Percentiles rank a stretch among this genome's conserved stretches.
Conservation (phyloP, 805 yeast genomes). For the Cyberlindnera misumaiensis region DNA sequence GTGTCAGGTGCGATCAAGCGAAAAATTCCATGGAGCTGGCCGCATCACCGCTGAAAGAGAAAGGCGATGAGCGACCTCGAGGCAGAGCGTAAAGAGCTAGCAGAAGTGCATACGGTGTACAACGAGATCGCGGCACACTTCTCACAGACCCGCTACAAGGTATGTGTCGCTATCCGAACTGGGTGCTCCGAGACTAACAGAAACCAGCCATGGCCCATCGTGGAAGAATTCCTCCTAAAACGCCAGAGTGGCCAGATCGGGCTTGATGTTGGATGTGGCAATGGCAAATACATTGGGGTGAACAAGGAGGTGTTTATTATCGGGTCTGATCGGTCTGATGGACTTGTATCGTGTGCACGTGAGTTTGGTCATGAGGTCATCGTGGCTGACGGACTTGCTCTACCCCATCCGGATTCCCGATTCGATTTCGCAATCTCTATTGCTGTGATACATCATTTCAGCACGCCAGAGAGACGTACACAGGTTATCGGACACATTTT, state of each 20-base stretch:
- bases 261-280: conserved; percentile 94
- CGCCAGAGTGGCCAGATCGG: conserved; percentile 60
- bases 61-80: conserved; percentile 16
- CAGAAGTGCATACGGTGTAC: conserved; percentile 86
- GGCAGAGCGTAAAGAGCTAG: conserved; percentile 59
- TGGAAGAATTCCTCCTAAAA: conserved; percentile 54
- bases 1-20: too few species aligned
- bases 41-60: neutral
- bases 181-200: too few species aligned
- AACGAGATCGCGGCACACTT: conserved; percentile 90
- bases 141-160: conserved; percentile 82
- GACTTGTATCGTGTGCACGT: conserved; percentile 58
- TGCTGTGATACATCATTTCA: conserved; percentile 93
- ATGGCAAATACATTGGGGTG: conserved; percentile 81
- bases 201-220: conserved; percentile 85
- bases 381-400: conserved; percentile 72
- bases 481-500: conserved; percentile 69
- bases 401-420: conserved; percentile 45
- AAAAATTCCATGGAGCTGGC: too few species aligned
- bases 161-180: too few species aligned
- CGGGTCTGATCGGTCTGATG: conserved; percentile 71
- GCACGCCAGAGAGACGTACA: conserved; percentile 74
- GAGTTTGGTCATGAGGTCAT: conserved; percentile 45
- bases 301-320: conserved; percentile 62
- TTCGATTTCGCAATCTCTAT: conserved; percentile 86